phyloP scores from a whole-genome alignment of 306 rosid species.

The Crotalaria pallida region DNA sequence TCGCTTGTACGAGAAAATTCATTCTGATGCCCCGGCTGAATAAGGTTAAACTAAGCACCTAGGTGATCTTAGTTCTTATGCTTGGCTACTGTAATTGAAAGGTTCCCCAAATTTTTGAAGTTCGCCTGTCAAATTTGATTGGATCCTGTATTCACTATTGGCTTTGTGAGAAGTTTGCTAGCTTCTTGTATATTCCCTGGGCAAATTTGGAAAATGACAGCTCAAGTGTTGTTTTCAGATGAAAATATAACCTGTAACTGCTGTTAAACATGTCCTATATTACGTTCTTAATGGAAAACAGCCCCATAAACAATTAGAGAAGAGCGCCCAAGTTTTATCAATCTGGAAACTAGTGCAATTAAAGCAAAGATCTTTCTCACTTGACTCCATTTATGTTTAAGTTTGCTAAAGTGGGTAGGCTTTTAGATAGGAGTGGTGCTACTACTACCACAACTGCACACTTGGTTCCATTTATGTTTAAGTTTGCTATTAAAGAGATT shows the following conservation, averaged over 20 bases:
- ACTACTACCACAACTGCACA: background rate
- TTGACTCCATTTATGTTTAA: too few relatives aligned
- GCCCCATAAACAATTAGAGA: too few relatives aligned
- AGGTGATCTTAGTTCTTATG: background rate
- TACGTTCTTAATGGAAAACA: too few relatives aligned
- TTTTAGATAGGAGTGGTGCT: background rate
- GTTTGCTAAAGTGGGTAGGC: too few relatives aligned
- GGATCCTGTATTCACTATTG: background rate
- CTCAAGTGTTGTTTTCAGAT: too few relatives aligned
- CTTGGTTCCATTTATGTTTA: background rate
- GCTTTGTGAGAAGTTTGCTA: background rate
- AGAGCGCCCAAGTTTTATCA: too few relatives aligned
- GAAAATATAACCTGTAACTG: too few relatives aligned
- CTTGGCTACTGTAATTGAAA: background rate
- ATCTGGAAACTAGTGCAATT: background rate
- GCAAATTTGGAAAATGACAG: background rate
- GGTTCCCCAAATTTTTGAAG: background rate
- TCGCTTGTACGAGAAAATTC: conserved; percentile 56
- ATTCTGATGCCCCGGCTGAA: conserved; percentile 38
- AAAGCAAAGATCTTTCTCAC: background rate
- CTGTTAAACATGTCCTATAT: too few relatives aligned
- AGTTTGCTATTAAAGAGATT: background rate
- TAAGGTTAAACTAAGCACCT: conserved; percentile 22
- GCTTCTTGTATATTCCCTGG: background rate
- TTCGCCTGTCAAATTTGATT: background rate